A percentile compares a stretch with the other conserved stretches of the same genome.
phyloP scores from a whole-genome alignment of 345 rosid species.

The Xanthoceras sorbifolium region DNA sequence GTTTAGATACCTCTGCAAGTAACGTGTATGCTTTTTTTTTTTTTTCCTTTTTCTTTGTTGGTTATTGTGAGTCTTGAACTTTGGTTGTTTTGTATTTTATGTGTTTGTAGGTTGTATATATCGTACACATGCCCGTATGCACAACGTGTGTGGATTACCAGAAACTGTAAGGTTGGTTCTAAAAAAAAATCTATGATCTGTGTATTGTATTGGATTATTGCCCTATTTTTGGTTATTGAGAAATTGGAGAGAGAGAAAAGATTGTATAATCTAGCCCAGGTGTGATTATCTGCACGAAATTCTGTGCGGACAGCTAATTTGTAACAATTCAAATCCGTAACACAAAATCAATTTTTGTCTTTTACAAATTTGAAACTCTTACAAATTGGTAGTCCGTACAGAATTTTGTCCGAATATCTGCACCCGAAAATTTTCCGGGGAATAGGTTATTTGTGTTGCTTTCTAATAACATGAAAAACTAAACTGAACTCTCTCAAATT shows the following conservation, averaged over 20 bases:
- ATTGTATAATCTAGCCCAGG: not conserved
- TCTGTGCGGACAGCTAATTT: too few relatives aligned
- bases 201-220: not conserved
- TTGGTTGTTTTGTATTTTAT: not conserved
- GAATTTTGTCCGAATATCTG: too few relatives aligned
- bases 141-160: constrained; percentile 79
- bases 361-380: not conserved
- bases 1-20: too few relatives aligned
- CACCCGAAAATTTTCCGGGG: too few relatives aligned
- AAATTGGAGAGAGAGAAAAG: not conserved
- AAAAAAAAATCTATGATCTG: constrained; percentile 6
- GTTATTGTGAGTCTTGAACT: not conserved
- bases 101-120: constrained; percentile 61
- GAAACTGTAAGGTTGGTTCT: constrained; percentile 73
- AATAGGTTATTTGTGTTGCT: not conserved
- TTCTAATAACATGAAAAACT: not conserved
- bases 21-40: too few relatives aligned
- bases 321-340: not conserved
- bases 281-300: too few relatives aligned
- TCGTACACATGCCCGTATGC: constrained; percentile 77
- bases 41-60: too few relatives aligned
- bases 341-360: not conserved
- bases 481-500: not conserved
- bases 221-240: not conserved
- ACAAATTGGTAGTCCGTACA: not conserved